Base-by-base conservation (phyloP, 495 filamentous ascomycete genomes). In the Letharia columbiana region DNA sequence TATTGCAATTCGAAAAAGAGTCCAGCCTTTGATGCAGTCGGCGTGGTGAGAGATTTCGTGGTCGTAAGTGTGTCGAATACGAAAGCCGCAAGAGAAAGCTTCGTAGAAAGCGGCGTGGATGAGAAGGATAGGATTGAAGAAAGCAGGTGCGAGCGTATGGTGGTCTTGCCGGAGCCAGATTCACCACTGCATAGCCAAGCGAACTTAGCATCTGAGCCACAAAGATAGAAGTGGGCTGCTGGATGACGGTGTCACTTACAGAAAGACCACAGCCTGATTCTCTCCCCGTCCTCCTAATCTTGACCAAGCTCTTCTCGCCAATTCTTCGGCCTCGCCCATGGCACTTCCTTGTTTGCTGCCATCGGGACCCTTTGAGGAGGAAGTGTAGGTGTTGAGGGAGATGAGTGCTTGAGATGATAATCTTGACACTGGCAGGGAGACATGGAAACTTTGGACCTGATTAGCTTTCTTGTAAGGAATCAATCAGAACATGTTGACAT, bases 1-100 rank as follows among this genome's bases (percentile, higher is more conserved):
- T 98, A 98, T 76, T 98, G 94, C 39, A 98, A 80, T 71, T 98
- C 94, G 74, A 91, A 90, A 71, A 96, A 96, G 18, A 98, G 84
- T 65, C 94, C 94, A 9, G 94, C 88, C 75, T 96, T 97, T 18
- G 93, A 97, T 35, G 94, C 94, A 9, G 91, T 96, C 2, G 92
- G 92, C 0, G 92, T 96, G 9, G 92, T 96, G 28, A 91, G 83
- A 23, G 92, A 96, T 79, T 98, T 98, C n/a, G 93, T 98, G 10
- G 94, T 96, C 6, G 94, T 98, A 50, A 98, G 82, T 10, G 91
- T 88, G 74, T 98, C 94, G 75, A 98, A 97, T 35, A 97, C 83
- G 74, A 96, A 98, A 17, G 91, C 87, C 44, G 94, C 93, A 45
- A 93, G 90, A 4, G 92, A 96, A 33, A 97, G 81, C 75, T 96